phyloP scores from a whole-genome alignment of 78 protist species.

The Guillardia theta region DNA sequence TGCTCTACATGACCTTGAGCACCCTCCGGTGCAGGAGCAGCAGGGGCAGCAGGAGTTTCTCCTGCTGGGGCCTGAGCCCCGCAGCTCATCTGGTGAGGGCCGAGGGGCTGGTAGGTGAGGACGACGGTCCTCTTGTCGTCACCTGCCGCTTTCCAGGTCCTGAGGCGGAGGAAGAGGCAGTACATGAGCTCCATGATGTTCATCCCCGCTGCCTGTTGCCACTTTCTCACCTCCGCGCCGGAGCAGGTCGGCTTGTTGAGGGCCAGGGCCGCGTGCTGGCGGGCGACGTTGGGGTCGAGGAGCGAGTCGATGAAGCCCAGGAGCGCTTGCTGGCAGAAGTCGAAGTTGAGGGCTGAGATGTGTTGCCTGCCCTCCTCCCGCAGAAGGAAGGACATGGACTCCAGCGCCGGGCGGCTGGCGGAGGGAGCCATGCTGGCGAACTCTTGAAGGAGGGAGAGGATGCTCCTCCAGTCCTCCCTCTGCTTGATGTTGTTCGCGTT shows the following conservation, averaged over 20 bases:
- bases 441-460: background rate
- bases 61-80: background rate
- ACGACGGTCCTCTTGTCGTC: background rate
- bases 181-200: constrained; percentile 8
- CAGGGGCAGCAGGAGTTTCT: background rate
- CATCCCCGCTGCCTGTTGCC: background rate
- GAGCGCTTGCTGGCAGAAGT: constrained; percentile 11
- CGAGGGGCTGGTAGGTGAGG: background rate
- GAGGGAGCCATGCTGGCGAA: background rate
- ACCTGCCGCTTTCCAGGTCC: background rate
- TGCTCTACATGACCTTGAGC: too few relatives aligned
- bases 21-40: background rate
- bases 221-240: background rate
- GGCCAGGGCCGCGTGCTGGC: background rate
- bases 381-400: background rate
- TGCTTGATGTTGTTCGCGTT: background rate
- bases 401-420: constrained; percentile 28
- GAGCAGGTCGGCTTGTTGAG: background rate
- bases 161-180: background rate
- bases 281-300: background rate
- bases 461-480: background rate
- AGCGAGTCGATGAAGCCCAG: constrained; percentile 8
- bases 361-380: background rate
- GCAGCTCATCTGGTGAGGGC: background rate
- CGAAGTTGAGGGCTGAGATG: constrained; percentile 5